A percentile compares a stretch with the other conserved stretches of the same genome.
These are phyloP conservation scores for Hyphopichia burtonii DNA, from an alignment of 1,139 yeast species.

Conservation along the genomic window DNA sequence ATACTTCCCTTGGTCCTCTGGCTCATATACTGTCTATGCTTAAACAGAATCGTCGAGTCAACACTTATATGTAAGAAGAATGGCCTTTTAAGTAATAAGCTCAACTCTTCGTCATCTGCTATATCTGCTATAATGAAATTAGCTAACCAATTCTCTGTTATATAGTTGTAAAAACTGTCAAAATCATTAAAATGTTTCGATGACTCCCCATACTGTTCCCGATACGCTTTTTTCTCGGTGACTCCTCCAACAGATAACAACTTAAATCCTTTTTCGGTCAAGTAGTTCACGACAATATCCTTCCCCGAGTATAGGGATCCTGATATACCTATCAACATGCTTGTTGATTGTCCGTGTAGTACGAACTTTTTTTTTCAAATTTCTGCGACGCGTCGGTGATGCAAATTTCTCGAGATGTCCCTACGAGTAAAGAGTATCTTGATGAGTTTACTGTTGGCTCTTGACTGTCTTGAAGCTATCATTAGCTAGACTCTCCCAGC, in stretches of 20 bases:
- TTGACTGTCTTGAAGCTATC: too few species aligned
- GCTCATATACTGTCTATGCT: neutral
- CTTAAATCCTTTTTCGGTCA: slow-evolving; percentile 58
- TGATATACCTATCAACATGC: slow-evolving; percentile 76
- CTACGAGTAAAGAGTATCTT: too few species aligned
- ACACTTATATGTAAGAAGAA: slow-evolving; percentile 79
- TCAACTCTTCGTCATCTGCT: neutral
- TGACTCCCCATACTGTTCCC: too few species aligned
- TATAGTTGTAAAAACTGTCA: slow-evolving; percentile 56
- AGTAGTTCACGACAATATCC: slow-evolving; percentile 59
- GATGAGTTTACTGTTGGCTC: too few species aligned
- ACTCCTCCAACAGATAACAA: slow-evolving; percentile 15
- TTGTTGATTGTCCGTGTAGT: too few species aligned
- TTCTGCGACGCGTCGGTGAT: too few species aligned
- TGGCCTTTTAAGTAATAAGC: slow-evolving; percentile 63
- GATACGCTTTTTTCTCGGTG: neutral
- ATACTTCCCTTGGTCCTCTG: neutral
- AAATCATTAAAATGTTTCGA: slow-evolving; percentile 28
- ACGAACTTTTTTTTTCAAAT: too few species aligned
- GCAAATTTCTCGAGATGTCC: too few species aligned
- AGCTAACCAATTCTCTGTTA: slow-evolving; percentile 67
- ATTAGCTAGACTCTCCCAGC: too few species aligned
- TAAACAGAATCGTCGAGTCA: slow-evolving; percentile 48
- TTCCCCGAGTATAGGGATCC: slow-evolving; percentile 74
- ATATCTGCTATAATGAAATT: slow-evolving; percentile 28